These are phyloP conservation scores for Grigorovia jiainica DNA, from an alignment of 805 yeast species.

Conservation along the genomic window DNA sequence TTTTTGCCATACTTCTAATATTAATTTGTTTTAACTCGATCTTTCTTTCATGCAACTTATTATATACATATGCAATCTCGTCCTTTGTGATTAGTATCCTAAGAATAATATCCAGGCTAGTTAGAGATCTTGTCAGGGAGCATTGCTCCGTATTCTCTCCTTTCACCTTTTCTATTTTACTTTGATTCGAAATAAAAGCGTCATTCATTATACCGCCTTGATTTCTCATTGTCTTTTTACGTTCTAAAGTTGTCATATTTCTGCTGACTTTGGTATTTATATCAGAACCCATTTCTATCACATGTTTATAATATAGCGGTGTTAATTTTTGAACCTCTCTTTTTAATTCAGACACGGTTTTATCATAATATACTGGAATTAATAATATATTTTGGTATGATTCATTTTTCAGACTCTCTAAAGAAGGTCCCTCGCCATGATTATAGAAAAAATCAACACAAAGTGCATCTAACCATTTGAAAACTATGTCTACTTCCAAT, in stretches of 20 bases:
- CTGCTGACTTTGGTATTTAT: conserved; percentile 20
- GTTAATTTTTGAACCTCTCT: conserved; percentile 47
- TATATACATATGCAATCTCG: conserved; percentile 47
- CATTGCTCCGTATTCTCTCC: conserved; percentile 8
- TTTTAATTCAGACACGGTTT: conserved; percentile 36
- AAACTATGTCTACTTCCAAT: conserved; percentile 57
- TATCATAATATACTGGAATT: conserved; percentile 58
- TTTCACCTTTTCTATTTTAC: conserved; percentile 27
- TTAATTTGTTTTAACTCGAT: conserved; percentile 29
- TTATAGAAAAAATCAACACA: conserved; percentile 69
- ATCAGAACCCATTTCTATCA: conserved; percentile 19
- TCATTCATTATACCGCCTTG: no score
- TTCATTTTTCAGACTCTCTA: conserved; percentile 50
- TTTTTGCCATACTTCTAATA: conserved; percentile 23
- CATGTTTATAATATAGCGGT: conserved; percentile 7
- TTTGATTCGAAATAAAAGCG: conserved; percentile 49
- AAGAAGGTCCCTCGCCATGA: conserved; percentile 71
- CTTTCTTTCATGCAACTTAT: conserved; percentile 54
- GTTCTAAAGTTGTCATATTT: conserved; percentile 42
- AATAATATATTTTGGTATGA: conserved; percentile 56
- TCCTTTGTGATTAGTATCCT: conserved; percentile 62
- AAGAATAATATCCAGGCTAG: conserved; percentile 59
- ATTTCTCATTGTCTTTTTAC: conserved; percentile 57
- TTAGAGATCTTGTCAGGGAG: conserved; percentile 21
- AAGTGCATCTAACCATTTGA: conserved; percentile 59